Conservation (phyloP, 2,329 filamentous ascomycete genomes). For the Byssochlamys sp. region DNA sequence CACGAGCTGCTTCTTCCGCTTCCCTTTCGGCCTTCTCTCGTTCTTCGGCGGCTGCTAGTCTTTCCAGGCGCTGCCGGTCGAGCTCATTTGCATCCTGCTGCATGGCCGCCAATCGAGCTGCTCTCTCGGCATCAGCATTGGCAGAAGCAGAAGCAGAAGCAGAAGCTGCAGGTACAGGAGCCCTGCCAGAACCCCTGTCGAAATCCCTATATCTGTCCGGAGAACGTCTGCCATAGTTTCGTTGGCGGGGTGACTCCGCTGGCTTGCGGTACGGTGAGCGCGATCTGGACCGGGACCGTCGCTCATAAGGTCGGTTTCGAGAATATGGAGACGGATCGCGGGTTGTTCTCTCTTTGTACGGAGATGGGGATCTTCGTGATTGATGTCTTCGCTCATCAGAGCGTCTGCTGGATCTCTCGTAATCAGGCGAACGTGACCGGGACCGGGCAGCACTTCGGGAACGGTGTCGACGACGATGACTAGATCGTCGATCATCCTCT, state of each 20-base stretch:
- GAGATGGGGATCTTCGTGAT: conserved; percentile 31
- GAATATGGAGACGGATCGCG: conserved; percentile 13
- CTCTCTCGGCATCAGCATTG: conserved; percentile 46
- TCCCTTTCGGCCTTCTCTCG: conserved; percentile 55
- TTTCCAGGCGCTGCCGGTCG: conserved; percentile 55
- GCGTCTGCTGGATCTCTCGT: conserved; percentile 25
- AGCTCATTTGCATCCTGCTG: conserved; percentile 59
- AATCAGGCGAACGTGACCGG: conserved; percentile 25
- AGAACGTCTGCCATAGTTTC: conserved; percentile 17
- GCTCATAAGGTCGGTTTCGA: conserved; percentile 14
- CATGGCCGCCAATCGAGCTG: conserved; percentile 61
- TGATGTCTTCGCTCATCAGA: conserved; percentile 31
- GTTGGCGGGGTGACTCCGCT: conserved; percentile 20
- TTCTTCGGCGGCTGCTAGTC: conserved; percentile 56
- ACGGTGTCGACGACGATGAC: conserved; percentile 34
- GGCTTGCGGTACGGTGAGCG: conserved; percentile 30
- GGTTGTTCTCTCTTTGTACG: conserved; percentile 15
- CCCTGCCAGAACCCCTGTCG: background rate
- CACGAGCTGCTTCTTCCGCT: conserved; percentile 55
- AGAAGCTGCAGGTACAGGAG: conserved; percentile 1
- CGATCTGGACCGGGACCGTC: conserved; percentile 17
- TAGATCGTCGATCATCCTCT: conserved; percentile 20
- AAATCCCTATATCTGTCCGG: background rate
- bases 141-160: conserved; percentile 1
- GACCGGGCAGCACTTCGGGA: conserved; percentile 14